Conservation (phyloP, 441 rosid species). For the Populus hybrid region DNA sequence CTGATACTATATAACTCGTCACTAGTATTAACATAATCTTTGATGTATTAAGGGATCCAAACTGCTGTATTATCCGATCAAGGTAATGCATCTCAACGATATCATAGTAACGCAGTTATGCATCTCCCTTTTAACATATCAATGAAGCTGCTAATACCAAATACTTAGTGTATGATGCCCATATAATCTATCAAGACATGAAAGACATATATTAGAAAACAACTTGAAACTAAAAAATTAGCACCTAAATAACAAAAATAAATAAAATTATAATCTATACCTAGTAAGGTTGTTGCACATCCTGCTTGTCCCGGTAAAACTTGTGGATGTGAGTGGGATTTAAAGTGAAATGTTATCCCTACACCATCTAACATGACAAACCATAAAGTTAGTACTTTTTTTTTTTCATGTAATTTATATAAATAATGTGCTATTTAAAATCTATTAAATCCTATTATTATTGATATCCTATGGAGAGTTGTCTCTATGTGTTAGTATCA, state of each 20-base stretch:
- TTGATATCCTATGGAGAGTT: too few relatives aligned
- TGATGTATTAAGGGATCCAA: neutral
- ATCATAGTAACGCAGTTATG: too few relatives aligned
- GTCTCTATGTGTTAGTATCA: fast-evolving
- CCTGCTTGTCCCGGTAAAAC: fast-evolving
- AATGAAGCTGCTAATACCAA: neutral
- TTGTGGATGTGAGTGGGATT: too few relatives aligned
- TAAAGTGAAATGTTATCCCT: neutral
- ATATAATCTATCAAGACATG: neutral
- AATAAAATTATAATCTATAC: too few relatives aligned
- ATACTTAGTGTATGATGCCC: neutral
- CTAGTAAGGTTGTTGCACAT: neutral
- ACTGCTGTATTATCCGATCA: neutral
- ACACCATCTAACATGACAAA: too few relatives aligned
- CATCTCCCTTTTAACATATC: neutral
- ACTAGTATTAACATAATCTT: too few relatives aligned
- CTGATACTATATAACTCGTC: too few relatives aligned
- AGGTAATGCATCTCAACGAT: neutral
- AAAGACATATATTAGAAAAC: too few relatives aligned
- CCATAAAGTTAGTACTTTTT: too few relatives aligned
- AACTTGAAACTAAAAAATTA: neutral
- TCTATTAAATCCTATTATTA: too few relatives aligned
- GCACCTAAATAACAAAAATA: neutral
- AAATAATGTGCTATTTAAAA: too few relatives aligned
- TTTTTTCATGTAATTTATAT: too few relatives aligned